Evolutionary conservation across 2,329 filamentous ascomycete species (phyloP).

Genomic region (Myotisia sp.): DNA sequence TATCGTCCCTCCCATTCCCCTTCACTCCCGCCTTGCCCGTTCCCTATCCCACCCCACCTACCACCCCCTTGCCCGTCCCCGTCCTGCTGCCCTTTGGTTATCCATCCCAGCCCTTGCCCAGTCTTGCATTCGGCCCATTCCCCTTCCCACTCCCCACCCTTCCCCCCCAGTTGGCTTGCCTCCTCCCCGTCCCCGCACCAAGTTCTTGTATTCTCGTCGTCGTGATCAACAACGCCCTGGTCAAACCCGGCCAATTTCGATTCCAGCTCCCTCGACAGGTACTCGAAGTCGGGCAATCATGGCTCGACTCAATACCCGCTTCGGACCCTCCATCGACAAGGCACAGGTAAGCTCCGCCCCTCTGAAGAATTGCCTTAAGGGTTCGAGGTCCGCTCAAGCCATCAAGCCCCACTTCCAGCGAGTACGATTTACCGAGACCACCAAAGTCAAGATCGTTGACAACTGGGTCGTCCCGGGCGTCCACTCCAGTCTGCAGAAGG

Average conservation of each 20-base stretch:
- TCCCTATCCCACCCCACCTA: conserved; percentile 3
- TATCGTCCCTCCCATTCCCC: conserved; percentile 8
- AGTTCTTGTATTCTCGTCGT: conserved; percentile 1
- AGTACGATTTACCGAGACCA: conserved; percentile 11
- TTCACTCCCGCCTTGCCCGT: conserved; percentile 1
- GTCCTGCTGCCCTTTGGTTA: background rate
- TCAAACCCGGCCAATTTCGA: background rate
- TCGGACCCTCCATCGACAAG: background rate
- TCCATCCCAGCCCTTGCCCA: background rate
- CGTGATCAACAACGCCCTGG: background rate
- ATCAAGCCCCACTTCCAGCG: conserved; percentile 4
- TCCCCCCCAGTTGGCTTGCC: conserved; percentile 9
- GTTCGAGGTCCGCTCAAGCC: background rate
- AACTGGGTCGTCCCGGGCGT: conserved; percentile 17
- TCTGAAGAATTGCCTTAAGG: background rate
- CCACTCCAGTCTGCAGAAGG: conserved; percentile 3
- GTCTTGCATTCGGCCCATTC: background rate
- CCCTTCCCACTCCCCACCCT: conserved; percentile 9
- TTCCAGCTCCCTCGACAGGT: background rate
- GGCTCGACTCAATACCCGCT: background rate
- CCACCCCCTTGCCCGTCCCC: background rate
- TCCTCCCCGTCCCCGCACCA: conserved; percentile 3
- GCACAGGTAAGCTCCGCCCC: background rate
- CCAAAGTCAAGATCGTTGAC: conserved; percentile 14
- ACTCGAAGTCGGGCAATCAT: conserved; percentile 6